Evolutionary conservation across 192 early-diverging fungal genomes (phyloP), one percentile per base, ranked within the genome.

Genomic region (Backusella macrospora): DNA sequence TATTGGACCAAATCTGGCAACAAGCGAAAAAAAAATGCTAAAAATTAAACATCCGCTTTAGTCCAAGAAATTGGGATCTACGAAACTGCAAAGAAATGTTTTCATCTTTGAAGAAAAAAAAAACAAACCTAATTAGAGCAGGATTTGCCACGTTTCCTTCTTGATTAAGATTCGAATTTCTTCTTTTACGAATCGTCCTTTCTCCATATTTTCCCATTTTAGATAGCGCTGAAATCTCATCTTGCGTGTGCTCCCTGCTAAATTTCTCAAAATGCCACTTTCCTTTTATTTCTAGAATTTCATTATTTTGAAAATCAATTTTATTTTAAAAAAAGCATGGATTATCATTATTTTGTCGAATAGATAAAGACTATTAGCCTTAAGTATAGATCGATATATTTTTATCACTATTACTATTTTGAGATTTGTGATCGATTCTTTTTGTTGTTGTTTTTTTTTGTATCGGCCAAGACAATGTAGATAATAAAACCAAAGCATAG

Each of bases 151-250:
- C 10, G 52, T 55, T 55, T 47, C 2, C 23, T 55, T 18, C 21
- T 55, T 55, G 18, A 55, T 55, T 21, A 23, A 15, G 16, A 14
- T 48, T 48, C 29, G 29, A 34, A 34, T 34, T 34, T 34, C 0
- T 34, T 34, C 29, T 34, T 48, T n/a, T 48, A n/a, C 47, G n/a
- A 48, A 5, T 48, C n/a, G 13, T 52, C 29, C 29, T 52, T 55
- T 55, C 52, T 55, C 52, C 52, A 55, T 55, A 55, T 55, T 55
- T 55, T 55, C 52, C 52, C 21, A 12, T 55, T 55, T 55, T 55
- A 21, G 49, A 10, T 55, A 55, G 23, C 49, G 12, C 18, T 1
- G 23, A 23, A 23, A 23, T 55, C 3, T 55, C 49, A 55, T 26
- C 23, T 23, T 34, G 29, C 29, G 21, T 55, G 21, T 55, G 49